phyloP scores from a whole-genome alignment of 169 alveolate species.

The Plasmodium ovale region DNA sequence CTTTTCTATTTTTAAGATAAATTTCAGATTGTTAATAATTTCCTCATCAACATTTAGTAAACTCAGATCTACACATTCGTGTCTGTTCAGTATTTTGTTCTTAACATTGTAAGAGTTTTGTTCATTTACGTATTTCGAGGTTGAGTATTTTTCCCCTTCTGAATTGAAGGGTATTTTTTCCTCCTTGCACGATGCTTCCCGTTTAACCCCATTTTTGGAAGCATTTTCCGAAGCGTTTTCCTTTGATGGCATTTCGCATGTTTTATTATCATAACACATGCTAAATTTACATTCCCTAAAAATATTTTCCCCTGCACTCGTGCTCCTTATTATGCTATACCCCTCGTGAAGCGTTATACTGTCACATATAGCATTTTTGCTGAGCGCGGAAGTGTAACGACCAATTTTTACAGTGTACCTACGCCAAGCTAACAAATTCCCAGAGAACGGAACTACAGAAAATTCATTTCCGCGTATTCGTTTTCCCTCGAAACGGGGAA shows the following conservation, averaged over 20 bases:
- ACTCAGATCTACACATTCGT: conserved; percentile 32
- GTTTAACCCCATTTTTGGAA: not conserved
- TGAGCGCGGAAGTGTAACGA: not conserved
- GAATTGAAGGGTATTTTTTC: conserved; percentile 1
- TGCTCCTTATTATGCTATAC: not conserved
- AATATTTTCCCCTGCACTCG: not conserved
- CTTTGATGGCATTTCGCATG: not conserved
- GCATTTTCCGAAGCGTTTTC: conserved; percentile 6
- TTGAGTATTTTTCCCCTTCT: not conserved
- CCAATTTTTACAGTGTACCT: conserved; percentile 15
- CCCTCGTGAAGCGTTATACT: not conserved
- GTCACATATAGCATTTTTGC: not conserved
- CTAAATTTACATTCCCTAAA: not conserved
- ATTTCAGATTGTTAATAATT: conserved; percentile 45
- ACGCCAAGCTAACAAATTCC: not conserved
- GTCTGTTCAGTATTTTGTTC: conserved; percentile 52
- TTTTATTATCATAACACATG: conserved; percentile 9
- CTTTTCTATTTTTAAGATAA: conserved; percentile 56
- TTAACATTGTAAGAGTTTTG: conserved; percentile 4
- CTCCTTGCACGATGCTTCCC: not conserved
- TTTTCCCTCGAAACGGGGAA: not conserved
- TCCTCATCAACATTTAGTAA: conserved; percentile 55
- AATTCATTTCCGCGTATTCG: not conserved
- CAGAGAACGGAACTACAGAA: not conserved
- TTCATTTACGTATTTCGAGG: not conserved